phyloP scores from a whole-genome alignment of 176 grass and related monocot genomes.

The barley (Hordeum vulgare) region MorexV3_pseudomolecules_assembly NC_058518.1:507667561-507668060 shows the following conservation, averaged over 20 bases:
- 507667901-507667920: not conserved
- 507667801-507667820: not conserved
- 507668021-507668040: not conserved
- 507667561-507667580: conserved; percentile 21
- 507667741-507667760: not conserved
- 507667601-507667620: not conserved
- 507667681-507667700: conserved; percentile 54
- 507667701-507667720: not conserved
- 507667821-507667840: not conserved
- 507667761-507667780: conserved; percentile 21
- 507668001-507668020: not conserved
- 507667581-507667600: not conserved
- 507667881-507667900: not conserved
- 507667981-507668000: not conserved
- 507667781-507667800: not conserved
- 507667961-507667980: not conserved
- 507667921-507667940: not conserved
- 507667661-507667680: conserved; percentile 32
- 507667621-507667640: conserved; percentile 22
- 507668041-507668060: not conserved
- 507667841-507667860: not conserved
- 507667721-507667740: not conserved
- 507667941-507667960: not conserved
- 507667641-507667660: not conserved
- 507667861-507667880: not conserved